Evolutionary conservation across 192 early-diverging fungal genomes (phyloP).

Genomic region (Coemansia umbellata): DNA sequence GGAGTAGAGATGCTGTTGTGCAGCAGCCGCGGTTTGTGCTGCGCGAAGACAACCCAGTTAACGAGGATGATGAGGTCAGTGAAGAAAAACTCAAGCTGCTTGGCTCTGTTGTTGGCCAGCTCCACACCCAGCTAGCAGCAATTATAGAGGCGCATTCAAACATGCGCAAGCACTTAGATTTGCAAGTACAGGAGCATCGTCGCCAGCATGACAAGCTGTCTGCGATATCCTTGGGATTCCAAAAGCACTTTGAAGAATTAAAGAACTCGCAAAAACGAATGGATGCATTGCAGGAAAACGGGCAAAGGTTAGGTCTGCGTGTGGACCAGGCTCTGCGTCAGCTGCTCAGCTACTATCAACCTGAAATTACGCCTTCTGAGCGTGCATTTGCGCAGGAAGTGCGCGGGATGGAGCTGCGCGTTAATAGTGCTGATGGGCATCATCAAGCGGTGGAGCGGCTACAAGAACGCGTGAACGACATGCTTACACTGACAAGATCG

Average conservation of each 20-base stretch:
- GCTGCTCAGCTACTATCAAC: slow-evolving; percentile 59
- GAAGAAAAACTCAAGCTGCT: slow-evolving; percentile 36
- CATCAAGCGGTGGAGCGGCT: slow-evolving; percentile 14
- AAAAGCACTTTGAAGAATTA: slow-evolving; percentile 42
- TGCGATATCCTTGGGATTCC: slow-evolving; percentile 32
- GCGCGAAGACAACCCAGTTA: slow-evolving; percentile 11
- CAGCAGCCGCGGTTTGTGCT: slow-evolving; percentile 43
- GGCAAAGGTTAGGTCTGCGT: slow-evolving; percentile 44
- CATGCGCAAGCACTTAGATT: slow-evolving; percentile 30
- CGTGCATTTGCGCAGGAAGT: slow-evolving; percentile 26
- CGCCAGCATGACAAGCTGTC: slow-evolving; percentile 47
- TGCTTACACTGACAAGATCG: slow-evolving; percentile 13
- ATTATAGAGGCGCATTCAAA: slow-evolving; percentile 43
- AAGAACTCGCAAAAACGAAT: slow-evolving; percentile 40
- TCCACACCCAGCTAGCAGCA: slow-evolving; percentile 47
- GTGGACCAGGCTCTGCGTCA: slow-evolving; percentile 61
- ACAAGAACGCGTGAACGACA: slow-evolving; percentile 26
- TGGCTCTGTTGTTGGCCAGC: slow-evolving; percentile 38
- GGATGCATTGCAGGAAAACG: slow-evolving; percentile 36
- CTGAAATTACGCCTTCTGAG: slow-evolving; percentile 59
- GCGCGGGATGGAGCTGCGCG: slow-evolving; percentile 14
- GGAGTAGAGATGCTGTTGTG: slow-evolving; percentile 3
- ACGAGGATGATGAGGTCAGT: slow-evolving; percentile 19
- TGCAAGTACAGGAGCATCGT: slow-evolving; percentile 47
- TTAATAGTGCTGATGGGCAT: slow-evolving; percentile 32